Percentiles rank a stretch among this genome's conserved stretches.
phyloP scores from a whole-genome alignment of 1,284 basidiomycete species.

The Meira nashicola region DNA sequence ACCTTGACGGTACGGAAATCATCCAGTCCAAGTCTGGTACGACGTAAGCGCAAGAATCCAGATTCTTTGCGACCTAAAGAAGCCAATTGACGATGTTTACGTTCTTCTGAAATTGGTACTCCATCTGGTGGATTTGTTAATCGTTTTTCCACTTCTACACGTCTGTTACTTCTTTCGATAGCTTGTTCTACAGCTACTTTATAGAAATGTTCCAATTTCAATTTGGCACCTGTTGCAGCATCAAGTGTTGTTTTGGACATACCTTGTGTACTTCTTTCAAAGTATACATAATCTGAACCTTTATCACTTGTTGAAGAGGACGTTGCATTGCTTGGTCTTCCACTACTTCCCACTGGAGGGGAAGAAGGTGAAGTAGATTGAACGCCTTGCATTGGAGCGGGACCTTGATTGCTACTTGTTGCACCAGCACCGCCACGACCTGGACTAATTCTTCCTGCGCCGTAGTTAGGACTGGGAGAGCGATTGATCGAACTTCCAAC shows the following conservation, averaged over 20 bases:
- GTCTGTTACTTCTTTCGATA: slow-evolving; percentile 78
- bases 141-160: slow-evolving; percentile 85
- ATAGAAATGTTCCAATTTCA: slow-evolving; percentile 96
- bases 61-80: slow-evolving; percentile 82
- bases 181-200: slow-evolving; percentile 89
- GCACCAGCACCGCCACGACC: slow-evolving; percentile 4
- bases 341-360: slow-evolving; percentile 1
- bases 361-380: neutral
- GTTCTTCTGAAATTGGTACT: slow-evolving; percentile 61
- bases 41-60: slow-evolving; percentile 73
- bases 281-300: slow-evolving; percentile 81
- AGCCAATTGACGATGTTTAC: slow-evolving; percentile 83
- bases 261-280: slow-evolving; percentile 75
- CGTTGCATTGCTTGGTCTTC: neutral
- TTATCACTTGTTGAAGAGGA: slow-evolving; percentile 44
- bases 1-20: slow-evolving; percentile 98
- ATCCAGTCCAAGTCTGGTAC: slow-evolving; percentile 84
- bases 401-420: neutral
- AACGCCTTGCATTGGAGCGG: slow-evolving; percentile 16
- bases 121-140: slow-evolving; percentile 56
- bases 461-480: slow-evolving; percentile 11
- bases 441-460: slow-evolving; percentile 13
- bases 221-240: slow-evolving; percentile 87
- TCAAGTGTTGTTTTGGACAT: slow-evolving; percentile 85
- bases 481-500: slow-evolving; percentile 9